phyloP scores from a whole-genome alignment of 2,329 filamentous ascomycete species.

The Monosporascus sp. region DNA sequence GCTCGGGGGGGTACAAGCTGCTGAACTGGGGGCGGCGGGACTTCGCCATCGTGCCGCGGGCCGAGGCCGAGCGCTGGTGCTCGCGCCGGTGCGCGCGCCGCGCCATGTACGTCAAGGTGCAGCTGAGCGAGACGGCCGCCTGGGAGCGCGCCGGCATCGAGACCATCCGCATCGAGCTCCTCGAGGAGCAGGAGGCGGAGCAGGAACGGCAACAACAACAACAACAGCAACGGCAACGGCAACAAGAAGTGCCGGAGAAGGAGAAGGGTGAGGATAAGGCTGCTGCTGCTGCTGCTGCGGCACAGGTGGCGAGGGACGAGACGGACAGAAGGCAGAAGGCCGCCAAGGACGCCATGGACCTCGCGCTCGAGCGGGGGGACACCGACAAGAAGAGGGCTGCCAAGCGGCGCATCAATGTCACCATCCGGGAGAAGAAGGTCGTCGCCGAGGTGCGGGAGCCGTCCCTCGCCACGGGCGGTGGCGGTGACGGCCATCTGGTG shows the following conservation, averaged over 20 bases:
- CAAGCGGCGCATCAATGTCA: conserved; percentile 39
- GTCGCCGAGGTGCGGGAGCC: conserved; percentile 34
- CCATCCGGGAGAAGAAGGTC: conserved; percentile 47
- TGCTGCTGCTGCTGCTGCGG: conserved; percentile 17
- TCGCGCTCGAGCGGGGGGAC: conserved; percentile 28
- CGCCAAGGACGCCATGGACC: conserved; percentile 20
- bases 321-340: conserved; percentile 34
- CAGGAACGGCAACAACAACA: conserved; percentile 1
- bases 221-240: conserved; percentile 9
- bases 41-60: conserved; percentile 63
- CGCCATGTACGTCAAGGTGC: conserved; percentile 81
- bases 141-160: conserved; percentile 69
- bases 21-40: conserved; percentile 47
- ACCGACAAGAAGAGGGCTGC: conserved; percentile 23
- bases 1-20: conserved; percentile 61
- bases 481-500: conserved; percentile 38
- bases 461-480: conserved; percentile 27
- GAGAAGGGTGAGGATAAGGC: conserved; percentile 10
- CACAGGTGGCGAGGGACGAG: conserved; percentile 36
- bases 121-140: conserved; percentile 77
- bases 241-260: conserved; percentile 8
- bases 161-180: conserved; percentile 53
- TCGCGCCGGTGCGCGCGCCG: conserved; percentile 70
- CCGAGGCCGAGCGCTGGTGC: conserved; percentile 83
- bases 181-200: conserved; percentile 58